These are phyloP conservation scores for Leptodontidium sp. DNA, from an alignment of 2,329 filamentous ascomycete species.

Conservation along the genomic window DNA sequence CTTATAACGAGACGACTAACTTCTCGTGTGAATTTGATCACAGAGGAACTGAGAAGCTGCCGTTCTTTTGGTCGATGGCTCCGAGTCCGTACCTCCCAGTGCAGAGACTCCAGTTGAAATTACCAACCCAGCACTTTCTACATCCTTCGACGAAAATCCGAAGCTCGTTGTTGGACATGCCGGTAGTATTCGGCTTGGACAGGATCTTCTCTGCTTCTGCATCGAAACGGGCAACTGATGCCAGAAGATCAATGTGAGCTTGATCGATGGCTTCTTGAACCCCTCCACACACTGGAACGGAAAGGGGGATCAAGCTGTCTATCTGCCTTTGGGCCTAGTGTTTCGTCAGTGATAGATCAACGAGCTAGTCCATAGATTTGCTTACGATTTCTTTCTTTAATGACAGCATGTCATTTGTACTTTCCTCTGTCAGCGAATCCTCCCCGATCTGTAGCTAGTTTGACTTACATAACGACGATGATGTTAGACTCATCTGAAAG, in stretches of 20 bases:
- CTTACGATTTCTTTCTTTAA: conserved; percentile 38
- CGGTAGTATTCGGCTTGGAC: conserved; percentile 14
- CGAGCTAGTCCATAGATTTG: background rate
- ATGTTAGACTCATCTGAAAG: conserved; percentile 41
- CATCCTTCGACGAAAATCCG: conserved; percentile 27
- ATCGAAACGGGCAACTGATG: conserved; percentile 24
- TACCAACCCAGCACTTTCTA: conserved; percentile 27
- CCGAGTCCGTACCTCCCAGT: conserved; percentile 26
- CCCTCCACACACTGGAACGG: conserved; percentile 8
- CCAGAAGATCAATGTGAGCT: conserved; percentile 22
- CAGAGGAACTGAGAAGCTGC: conserved; percentile 21
- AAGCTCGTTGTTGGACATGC: conserved; percentile 23
- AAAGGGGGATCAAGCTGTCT: conserved; percentile 29
- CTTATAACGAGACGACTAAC: background rate
- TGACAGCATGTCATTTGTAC: conserved; percentile 40
- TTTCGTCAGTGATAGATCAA: background rate
- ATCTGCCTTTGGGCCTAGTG: conserved; percentile 19
- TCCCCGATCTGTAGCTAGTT: background rate
- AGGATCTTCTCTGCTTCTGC: conserved; percentile 19
- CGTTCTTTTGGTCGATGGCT: conserved; percentile 22
- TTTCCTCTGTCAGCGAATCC: background rate
- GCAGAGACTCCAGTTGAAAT: conserved; percentile 31
- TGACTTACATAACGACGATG: conserved; percentile 38
- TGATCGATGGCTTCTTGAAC: conserved; percentile 26
- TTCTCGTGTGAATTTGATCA: background rate